Evolutionary conservation across 495 filamentous ascomycete species (phyloP), one percentile per base, ranked within the genome.

Genomic region (Hyaloscypha bicolor): DNA sequence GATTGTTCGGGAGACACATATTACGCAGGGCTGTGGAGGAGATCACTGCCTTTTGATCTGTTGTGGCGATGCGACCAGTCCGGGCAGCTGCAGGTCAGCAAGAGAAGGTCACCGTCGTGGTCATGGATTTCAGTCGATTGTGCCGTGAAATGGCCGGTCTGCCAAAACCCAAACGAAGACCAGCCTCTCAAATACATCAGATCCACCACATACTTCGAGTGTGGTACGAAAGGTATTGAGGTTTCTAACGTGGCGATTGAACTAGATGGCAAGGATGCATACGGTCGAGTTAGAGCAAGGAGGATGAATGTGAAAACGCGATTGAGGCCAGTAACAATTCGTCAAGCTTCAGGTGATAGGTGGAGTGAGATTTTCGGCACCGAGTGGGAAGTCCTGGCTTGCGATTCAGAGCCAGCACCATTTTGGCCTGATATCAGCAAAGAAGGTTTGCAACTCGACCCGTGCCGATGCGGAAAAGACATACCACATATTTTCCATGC

Each of bases 121-220:
- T 67, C 64, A 8, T 67, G 64, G 64, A 51, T 32, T 19, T 61
- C 56, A 19, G 63, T 65, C 14, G 55, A 65, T 65, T 35, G 63
- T 19, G 53, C 53, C 51, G 55, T 59, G 22, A 55, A 63, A 16
- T 63, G 61, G 61, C 60, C 60, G 6, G 39, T 62, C 22, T 62
- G n/a, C 6, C 60, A 62, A 21, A 29, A 62, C 9, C 35, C 22
- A 30, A n/a, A 62, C 48, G 60, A 45, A 51, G 35, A 21, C 35
- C 60, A 62, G 39, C 60, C 60, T 11, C 60, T 62, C 33, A 45
- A 51, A 21, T 51, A 62, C 30, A 51, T 51, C 32, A 48, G 16
- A 19, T 62, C 60, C 22, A 45, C 60, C 33, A 62, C 60, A 31
- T 62, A 62, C 22, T 62, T 62, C 39, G 60, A 62, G 21, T 62